Base-by-base conservation (phyloP, 2,329 filamentous ascomycete genomes). In the Sordariomycetes sp. region DNA sequence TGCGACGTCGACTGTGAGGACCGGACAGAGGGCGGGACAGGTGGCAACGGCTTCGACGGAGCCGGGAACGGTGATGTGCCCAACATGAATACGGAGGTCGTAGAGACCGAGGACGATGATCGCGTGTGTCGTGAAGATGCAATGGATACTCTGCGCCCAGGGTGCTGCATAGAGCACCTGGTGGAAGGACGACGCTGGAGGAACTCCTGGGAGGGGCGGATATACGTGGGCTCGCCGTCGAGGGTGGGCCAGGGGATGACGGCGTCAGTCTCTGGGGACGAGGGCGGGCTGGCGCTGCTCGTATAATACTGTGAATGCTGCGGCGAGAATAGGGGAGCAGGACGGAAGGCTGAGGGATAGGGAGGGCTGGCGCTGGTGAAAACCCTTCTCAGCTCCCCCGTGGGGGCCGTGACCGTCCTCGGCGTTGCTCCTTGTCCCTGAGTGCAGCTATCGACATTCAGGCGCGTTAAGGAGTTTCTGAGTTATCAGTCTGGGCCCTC, bases 11-110 rank as follows among this genome's bases (percentile, higher is more conserved):
- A 26, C 21, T 27, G 24, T 11, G 36, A 38, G 10, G 36, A 21
- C 7, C 32, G 18, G 11, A 20, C 18, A 8, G 36, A 28, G 7
- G 32, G 17, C 4, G 36, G 36, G 5, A 38, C 25, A 6, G 36
- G 25, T 14, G 36, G 36, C n/a, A 38, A 24, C 6, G 36, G 36
- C 29, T 38, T 38, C 2, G 24, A 26, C 12, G 36, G 36, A 15
- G 36, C 36, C 20, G 36, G 36, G 29, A 32, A 38, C 6, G 36
- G 36, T 15, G 29, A 35, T 17, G 20, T 14, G 11, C 21, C 21
- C 6, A 15, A 21, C 16, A 36, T 26, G 27, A 20, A n/a, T n/a
- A n/a, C 19, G 16, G 31, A 31, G 6, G 32, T n/a, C n/a, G 28
- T 17, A 15, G 36, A 38, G 19, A 28, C 24, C 5, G 32, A 16